These are phyloP conservation scores for Cryphonectria radicalis DNA, from an alignment of 2,329 filamentous ascomycete species.

Conservation along the genomic window DNA sequence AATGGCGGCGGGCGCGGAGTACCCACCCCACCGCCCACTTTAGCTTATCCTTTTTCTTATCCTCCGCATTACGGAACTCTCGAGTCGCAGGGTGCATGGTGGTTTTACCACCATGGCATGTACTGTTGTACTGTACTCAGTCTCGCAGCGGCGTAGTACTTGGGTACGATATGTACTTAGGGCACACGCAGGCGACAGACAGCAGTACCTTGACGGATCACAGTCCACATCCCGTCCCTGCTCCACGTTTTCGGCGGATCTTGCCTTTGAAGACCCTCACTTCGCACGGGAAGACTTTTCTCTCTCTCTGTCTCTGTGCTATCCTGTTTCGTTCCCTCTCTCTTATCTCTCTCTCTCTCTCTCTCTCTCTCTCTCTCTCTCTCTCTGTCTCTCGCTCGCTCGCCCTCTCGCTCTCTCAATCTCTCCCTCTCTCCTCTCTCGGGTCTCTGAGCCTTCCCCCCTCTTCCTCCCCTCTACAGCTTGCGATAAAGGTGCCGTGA, in stretches of 20 bases:
- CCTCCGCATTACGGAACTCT: slow-evolving; percentile 26
- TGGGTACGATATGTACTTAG: not conserved
- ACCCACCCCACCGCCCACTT: slow-evolving; percentile 18
- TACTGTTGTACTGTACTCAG: not conserved
- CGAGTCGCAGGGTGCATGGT: not conserved
- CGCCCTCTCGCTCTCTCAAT: slow-evolving; percentile 8
- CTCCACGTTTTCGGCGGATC: slow-evolving; percentile 29
- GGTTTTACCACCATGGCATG: no score
- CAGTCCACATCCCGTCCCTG: slow-evolving; percentile 22
- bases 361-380: not conserved
- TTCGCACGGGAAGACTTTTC: slow-evolving; percentile 24
- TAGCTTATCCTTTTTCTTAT: slow-evolving; percentile 24
- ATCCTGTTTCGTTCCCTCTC: not conserved
- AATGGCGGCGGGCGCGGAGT: not conserved
- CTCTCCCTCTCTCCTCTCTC: slow-evolving; percentile 2
- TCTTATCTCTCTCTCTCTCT: slow-evolving; percentile 7
- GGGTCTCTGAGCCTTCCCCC: not conserved
- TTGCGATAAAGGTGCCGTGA: not conserved
- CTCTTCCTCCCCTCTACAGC: not conserved
- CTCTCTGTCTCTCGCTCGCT: not conserved
- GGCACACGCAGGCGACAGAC: slow-evolving; percentile 9
- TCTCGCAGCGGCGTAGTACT: not conserved
- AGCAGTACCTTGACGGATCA: slow-evolving; percentile 18
- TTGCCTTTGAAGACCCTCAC: slow-evolving; percentile 19
- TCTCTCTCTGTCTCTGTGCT: not conserved